Percentiles rank a stretch among this genome's conserved stretches.
Conservation (phyloP, 164 flowering plant species). For the Cinnamomum micranthum region DNA sequence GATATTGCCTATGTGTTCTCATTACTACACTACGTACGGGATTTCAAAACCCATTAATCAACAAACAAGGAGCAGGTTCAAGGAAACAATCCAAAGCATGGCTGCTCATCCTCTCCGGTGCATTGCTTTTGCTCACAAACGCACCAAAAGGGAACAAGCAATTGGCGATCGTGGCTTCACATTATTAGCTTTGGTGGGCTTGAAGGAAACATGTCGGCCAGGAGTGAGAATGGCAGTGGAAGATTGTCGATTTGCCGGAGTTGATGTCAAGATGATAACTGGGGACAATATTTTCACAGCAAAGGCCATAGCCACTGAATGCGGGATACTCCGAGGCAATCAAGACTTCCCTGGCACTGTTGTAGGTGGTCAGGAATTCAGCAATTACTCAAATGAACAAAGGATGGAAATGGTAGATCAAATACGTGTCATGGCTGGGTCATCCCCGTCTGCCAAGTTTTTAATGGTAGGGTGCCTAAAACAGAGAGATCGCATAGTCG, state of each 20-base stretch:
- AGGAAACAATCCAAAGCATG: constrained; percentile 23
- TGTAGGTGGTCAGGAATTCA: constrained; percentile 47
- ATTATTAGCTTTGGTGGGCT: constrained; percentile 43
- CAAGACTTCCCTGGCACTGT: constrained; percentile 22
- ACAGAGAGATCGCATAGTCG: constrained; percentile 61
- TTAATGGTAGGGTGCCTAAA: constrained; percentile 55
- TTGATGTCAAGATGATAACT: constrained; percentile 57
- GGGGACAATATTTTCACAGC: constrained; percentile 67
- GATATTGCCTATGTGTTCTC: constrained; percentile 55
- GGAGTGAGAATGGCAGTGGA: constrained; percentile 49
- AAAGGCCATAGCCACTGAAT: constrained; percentile 55
- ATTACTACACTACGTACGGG: constrained; percentile 21
- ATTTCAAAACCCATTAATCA: constrained; percentile 3
- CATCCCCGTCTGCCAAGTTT: constrained; percentile 67
- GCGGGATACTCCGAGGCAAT: constrained; percentile 42
- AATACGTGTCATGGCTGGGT: constrained; percentile 64
- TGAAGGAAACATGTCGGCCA: constrained; percentile 56
- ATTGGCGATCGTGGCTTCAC: constrained; percentile 17
- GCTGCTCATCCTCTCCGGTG: constrained; percentile 30
- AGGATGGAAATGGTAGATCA: constrained; percentile 40
- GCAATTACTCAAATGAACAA: constrained; percentile 39
- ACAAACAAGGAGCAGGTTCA: constrained; percentile 8
- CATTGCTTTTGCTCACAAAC: constrained; percentile 26
- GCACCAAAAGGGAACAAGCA: constrained; percentile 4
- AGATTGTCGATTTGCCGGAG: constrained; percentile 47